Conservation (phyloP, 2,329 filamentous ascomycete species). For the Penicillium concentricum region DNA sequence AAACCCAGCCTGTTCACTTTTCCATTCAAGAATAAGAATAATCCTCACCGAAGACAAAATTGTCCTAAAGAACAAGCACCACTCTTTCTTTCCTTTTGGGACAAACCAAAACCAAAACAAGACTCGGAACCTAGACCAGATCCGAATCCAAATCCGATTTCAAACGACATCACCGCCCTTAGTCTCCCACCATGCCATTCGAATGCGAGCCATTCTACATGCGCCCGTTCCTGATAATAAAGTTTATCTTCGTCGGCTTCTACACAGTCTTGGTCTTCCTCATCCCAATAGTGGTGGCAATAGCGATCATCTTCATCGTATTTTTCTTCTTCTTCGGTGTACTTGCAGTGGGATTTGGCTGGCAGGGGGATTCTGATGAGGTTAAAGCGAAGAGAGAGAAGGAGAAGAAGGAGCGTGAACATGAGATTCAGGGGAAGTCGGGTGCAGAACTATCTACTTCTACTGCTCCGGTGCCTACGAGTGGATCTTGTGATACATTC, state of each 20-base stretch:
- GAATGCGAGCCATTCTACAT: background rate
- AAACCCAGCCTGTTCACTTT: background rate
- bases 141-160: background rate
- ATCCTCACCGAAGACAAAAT: background rate
- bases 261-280: background rate
- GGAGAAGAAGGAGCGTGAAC: background rate
- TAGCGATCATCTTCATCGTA: background rate
- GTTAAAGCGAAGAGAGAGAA: background rate
- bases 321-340: background rate
- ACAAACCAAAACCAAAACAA: background rate
- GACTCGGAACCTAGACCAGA: too few species aligned
- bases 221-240: background rate
- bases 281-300: background rate
- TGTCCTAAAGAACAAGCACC: background rate
- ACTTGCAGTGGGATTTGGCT: background rate
- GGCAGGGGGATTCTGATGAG: background rate
- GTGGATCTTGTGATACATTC: background rate
- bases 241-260: background rate
- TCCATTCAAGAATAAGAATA: background rate
- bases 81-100: background rate
- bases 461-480: too few species aligned
- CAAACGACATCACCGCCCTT: background rate
- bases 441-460: background rate
- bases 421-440: background rate
- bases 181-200: background rate